Base-by-base conservation (phyloP, 257 asterid genomes). In the Marsdenia floribunda region DNA sequence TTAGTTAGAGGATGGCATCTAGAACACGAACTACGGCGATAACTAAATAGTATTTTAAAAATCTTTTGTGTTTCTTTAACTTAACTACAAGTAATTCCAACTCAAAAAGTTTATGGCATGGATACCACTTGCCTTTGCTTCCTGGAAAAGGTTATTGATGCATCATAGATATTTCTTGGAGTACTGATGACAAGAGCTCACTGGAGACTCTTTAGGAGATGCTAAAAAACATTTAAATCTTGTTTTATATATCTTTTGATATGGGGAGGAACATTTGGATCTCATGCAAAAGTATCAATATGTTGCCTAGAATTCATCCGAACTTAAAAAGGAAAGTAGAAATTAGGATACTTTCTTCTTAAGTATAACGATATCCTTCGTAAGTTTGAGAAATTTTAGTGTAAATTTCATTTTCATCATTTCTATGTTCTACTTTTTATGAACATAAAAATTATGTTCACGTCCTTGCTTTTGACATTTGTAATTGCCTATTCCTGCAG, bases 401-500 rank as follows among this genome's bases (percentile, higher is more conserved):
- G 8, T 13, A 5, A 5, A 61, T 1, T 61, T 35, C 67, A 14
- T 29, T 61, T 29, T 61, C 2, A 4, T 11, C 4, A 33, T 61
- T 61, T 12, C 44, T 29, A 61, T 40, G 2, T 61, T 61, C 14
- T 29, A 5, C 68, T 33, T 29, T 33, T 33, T 29, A 1, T 12
- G 38, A 26, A 5, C 24, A 24, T 26, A 5, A 70, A 70, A 15
- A n/a, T 49, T 24, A 24, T 29, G 44, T 42, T 6, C 38, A 14
- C 44, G 78, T 58, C 16, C 68, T 21, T 52, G 26, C 19, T 71
- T 58, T 29, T 63, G 79, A 80, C 78, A 67, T 59, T 54, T 53
- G 42, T 61, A 53, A 63, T 73, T 52, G 70, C 68, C 73, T 49
- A 35, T 76, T 71, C 73, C 44, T 85, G 68, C 85, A 95, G 99